These are phyloP conservation scores for Sclerotinia glacialis DNA, from an alignment of 2,329 filamentous ascomycete species.

Conservation along the genomic window DNA sequence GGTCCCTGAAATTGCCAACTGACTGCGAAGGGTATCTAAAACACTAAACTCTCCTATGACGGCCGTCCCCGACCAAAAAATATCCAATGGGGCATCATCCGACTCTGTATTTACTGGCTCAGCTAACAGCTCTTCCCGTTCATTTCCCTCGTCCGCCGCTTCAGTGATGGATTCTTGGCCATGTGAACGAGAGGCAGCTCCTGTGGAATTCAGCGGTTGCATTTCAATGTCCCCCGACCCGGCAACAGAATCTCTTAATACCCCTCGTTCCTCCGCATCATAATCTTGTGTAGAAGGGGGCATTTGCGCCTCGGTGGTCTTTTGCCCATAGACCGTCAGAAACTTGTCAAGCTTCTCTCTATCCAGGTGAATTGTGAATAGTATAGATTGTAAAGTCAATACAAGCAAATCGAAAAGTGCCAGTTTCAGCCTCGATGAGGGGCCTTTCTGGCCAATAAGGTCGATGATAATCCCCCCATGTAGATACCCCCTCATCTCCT, in stretches of 20 bases:
- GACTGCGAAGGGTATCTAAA: constrained; percentile 36
- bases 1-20: constrained; percentile 37
- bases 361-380: constrained; percentile 62
- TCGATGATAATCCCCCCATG: constrained; percentile 67
- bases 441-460: constrained; percentile 64
- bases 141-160: constrained; percentile 21
- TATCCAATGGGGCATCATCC: constrained; percentile 35
- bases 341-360: constrained; percentile 51
- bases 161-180: not conserved
- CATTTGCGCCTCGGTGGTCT: not conserved
- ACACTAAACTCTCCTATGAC: constrained; percentile 39
- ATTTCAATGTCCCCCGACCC: constrained; percentile 37
- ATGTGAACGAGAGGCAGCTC: not conserved
- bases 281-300: constrained; percentile 32
- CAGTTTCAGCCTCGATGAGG: constrained; percentile 55
- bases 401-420: constrained; percentile 56
- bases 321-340: constrained; percentile 26
- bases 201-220: constrained; percentile 27
- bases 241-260: constrained; percentile 31
- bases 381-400: constrained; percentile 57
- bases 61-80: constrained; percentile 38
- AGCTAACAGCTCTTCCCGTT: constrained; percentile 26
- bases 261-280: constrained; percentile 39
- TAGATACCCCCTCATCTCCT: constrained; percentile 61
- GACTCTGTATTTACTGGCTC: constrained; percentile 30